phyloP scores from a whole-genome alignment of 2,329 filamentous ascomycete species.

The Fusarium nanum region DNA sequence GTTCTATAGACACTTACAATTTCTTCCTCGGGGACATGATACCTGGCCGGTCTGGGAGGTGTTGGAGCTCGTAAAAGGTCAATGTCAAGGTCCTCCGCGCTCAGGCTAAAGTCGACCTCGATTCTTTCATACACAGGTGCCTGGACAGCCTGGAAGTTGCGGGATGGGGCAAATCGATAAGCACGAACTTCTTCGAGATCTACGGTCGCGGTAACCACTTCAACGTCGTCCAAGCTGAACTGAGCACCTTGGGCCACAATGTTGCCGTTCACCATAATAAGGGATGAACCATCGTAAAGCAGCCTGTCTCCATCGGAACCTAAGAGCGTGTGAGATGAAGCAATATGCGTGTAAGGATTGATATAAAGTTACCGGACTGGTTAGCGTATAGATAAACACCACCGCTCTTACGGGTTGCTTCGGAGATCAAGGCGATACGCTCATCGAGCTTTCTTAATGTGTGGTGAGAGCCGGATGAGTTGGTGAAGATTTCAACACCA shows the following conservation, averaged over 20 bases:
- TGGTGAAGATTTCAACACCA: constrained; percentile 79
- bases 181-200: constrained; percentile 77
- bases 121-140: constrained; percentile 36
- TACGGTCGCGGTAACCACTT: constrained; percentile 73
- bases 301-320: constrained; percentile 69
- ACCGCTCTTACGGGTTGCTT: constrained; percentile 72
- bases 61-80: constrained; percentile 47
- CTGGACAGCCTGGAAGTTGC: constrained; percentile 67
- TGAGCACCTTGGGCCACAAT: constrained; percentile 72
- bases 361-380: constrained; percentile 36
- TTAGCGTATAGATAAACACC: constrained; percentile 65
- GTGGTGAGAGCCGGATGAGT: constrained; percentile 59
- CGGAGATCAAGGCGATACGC: constrained; percentile 71
- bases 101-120: constrained; percentile 45
- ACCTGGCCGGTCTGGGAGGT: constrained; percentile 37
- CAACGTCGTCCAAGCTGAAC: constrained; percentile 69
- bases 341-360: accelerated
- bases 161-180: constrained; percentile 65
- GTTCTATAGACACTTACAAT: constrained; percentile 10
- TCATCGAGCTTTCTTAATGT: constrained; percentile 74
- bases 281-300: constrained; percentile 65
- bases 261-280: constrained; percentile 72
- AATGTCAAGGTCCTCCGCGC: constrained; percentile 48
- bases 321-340: neutral
- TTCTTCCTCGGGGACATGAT: constrained; percentile 43